Evolutionary conservation across 176 grass and related monocot species (phyloP).

Genomic region (Avena atlantica): DNA sequence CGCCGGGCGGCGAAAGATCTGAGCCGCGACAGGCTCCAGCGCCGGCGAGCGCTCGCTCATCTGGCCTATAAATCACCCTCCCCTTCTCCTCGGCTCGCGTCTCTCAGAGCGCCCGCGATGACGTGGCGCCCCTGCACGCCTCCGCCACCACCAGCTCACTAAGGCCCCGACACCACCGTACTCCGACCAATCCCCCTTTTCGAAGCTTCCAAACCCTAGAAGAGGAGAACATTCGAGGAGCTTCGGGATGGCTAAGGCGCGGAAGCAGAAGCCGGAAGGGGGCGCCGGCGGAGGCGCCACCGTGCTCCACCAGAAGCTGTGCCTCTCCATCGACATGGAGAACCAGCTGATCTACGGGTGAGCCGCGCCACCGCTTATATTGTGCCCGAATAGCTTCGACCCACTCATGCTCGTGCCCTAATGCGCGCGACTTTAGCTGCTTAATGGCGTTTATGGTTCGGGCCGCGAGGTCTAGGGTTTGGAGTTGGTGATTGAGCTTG

Average conservation of each 20-base stretch:
- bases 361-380: conserved; percentile 46
- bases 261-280: conserved; percentile 70
- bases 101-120: conserved; percentile 35
- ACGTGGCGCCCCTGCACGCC: conserved; percentile 46
- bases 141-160: conserved; percentile 42
- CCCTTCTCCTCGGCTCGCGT: background rate
- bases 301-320: conserved; percentile 95
- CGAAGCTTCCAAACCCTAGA: conserved; percentile 56
- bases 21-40: conserved; percentile 47
- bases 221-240: conserved; percentile 25
- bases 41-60: conserved; percentile 46
- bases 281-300: conserved; percentile 58
- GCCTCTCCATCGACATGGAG: conserved; percentile 95
- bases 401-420: background rate
- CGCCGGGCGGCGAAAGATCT: conserved; percentile 58
- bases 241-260: conserved; percentile 81
- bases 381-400: conserved; percentile 19
- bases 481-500: background rate
- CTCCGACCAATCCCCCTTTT: conserved; percentile 33
- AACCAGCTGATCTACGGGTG: conserved; percentile 87
- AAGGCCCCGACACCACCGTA: background rate
- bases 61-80: conserved; percentile 32
- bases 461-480: conserved; percentile 54
- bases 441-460: background rate
- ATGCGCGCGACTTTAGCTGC: conserved; percentile 41